These are phyloP conservation scores for Akanthomyces dipterigenus DNA, from an alignment of 2,329 filamentous ascomycete species.

Conservation along the genomic window DNA sequence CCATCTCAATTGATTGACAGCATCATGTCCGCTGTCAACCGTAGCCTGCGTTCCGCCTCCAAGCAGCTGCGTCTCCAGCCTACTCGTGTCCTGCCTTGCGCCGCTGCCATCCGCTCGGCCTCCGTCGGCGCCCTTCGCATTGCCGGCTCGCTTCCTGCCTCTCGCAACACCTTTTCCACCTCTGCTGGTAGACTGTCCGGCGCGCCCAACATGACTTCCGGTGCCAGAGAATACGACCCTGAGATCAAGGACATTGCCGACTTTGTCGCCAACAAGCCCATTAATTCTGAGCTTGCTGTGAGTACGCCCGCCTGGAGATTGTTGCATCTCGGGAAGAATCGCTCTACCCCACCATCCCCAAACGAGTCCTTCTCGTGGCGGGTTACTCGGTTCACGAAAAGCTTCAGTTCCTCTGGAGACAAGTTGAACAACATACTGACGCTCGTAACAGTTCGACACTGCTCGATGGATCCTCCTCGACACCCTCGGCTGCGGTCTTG, in stretches of 20 bases:
- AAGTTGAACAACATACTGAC: neutral
- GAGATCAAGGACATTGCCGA: conserved; percentile 93
- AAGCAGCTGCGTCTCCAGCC: conserved; percentile 45
- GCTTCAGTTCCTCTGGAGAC: conserved; percentile 11
- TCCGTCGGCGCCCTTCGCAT: conserved; percentile 25
- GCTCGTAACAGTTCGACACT: conserved; percentile 68
- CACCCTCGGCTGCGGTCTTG: conserved; percentile 91
- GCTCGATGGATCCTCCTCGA: conserved; percentile 95
- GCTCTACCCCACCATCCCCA: conserved; percentile 14
- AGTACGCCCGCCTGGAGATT: conserved; percentile 29
- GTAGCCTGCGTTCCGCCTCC: conserved; percentile 47
- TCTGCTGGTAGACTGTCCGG: conserved; percentile 40
- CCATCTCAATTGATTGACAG: conserved; percentile 11
- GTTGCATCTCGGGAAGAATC: neutral
- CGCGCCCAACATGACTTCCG: conserved; percentile 44
- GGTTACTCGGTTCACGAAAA: neutral
- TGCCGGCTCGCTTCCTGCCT: conserved; percentile 27
- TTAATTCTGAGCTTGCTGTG: conserved; percentile 89
- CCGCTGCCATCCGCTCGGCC: conserved; percentile 26
- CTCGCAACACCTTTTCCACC: conserved; percentile 41
- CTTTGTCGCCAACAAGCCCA: conserved; percentile 88
- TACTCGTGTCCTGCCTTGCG: conserved; percentile 29
- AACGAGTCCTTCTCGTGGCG: neutral
- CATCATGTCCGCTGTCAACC: conserved; percentile 48
- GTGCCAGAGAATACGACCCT: conserved; percentile 66